Base-by-base conservation (phyloP, 345 rosid species). In the Barbarea vulgaris region DNA sequence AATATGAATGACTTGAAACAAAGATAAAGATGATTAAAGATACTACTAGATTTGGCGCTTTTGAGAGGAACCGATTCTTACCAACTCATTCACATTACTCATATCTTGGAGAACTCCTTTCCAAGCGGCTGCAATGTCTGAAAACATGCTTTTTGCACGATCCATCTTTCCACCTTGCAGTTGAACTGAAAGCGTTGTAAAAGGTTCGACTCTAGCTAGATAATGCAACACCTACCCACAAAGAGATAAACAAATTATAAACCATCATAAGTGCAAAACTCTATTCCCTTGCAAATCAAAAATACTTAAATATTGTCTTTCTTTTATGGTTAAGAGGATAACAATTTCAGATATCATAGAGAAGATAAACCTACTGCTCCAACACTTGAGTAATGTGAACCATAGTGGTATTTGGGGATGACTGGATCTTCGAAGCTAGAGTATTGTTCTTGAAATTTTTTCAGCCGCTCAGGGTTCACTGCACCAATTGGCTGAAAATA, bases 51-150 rank as follows among this genome's bases (percentile, higher is more conserved):
- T 67, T 64, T 78, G n/a, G 30, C 12, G 30, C 27, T 62, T 48
- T 64, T 60, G 68, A 18, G 64, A 52, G 69, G 55, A 63, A 73
- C 63, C 30, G 62, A 17, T 24, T 69, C 85, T 59, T 85, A 95
- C 98, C 93, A 95, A 79, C 86, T 95, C 99, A 81, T 92, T 90
- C 67, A 95, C 91, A 80, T 95, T 93, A 83, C 87, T 95, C 96
- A 87, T 92, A 81, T 95, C 99, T 81, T 95, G 93, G 33, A 89
- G 83, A 76, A 95, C 91, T 57, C 91, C 96, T 83, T 90, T 85
- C 99, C 99, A 95, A 52, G 98, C 83, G 60, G 91, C 88, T 81
- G 88, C 79, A 73, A 95, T 74, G 81, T 95, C 97, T 34, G 84
- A 90, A 84, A 95, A 90, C 91, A 89, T 89, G 65, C 82, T 67